Base-by-base conservation (phyloP, 176 grass and related monocot genomes). In the Coix lacrymajobi region DNA sequence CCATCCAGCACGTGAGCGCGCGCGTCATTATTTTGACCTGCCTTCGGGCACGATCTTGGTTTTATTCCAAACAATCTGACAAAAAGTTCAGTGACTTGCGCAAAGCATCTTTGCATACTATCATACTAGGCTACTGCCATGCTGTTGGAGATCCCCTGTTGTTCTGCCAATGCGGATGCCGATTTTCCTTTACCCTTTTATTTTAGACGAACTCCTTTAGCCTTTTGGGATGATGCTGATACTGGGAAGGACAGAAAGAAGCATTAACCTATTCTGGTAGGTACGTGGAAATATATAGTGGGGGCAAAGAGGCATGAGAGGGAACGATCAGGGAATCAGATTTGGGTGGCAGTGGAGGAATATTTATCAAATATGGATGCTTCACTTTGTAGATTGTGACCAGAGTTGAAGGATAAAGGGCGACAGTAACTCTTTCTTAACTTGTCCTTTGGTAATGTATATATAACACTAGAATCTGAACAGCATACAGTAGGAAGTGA, bases 181-280 rank as follows among this genome's bases (percentile, higher is more conserved):
- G 33, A 30, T 81, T 28, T 28, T 76, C 46, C 46, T 13, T 30
- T 58, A 57, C 52, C 40, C 24, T 81, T 81, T 81, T 60, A 60
- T 60, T 60, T 60, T 60, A 60, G n/a, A 60, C n/a, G 10, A 60
- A 60, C 56, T 54, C 41, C 58, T 14, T 24, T 69, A 62, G 63
- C 24, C 30, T 69, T 85, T 81, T 70, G 6, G 31, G 77, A 80
- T 80, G 82, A 81, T 81, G 54, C 82, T 81, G 77, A 85, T 85
- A 63, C 19, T 45, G 52, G 65, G 36, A 12, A 29, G 22, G 62
- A 52, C 62, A 76, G 3, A 71, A 71, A 81, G 16, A 80, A 86
- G 29, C 69, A 64, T 39, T 85, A 40, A 30, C 30, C 41, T 66
- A 77, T 62, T 8, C 41, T 39, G 46, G 76, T 62, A 25, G 41